Evolutionary conservation across 139 green algal genomes (phyloP).

Genomic region (Chlamydomonas schloesseri): DNA sequence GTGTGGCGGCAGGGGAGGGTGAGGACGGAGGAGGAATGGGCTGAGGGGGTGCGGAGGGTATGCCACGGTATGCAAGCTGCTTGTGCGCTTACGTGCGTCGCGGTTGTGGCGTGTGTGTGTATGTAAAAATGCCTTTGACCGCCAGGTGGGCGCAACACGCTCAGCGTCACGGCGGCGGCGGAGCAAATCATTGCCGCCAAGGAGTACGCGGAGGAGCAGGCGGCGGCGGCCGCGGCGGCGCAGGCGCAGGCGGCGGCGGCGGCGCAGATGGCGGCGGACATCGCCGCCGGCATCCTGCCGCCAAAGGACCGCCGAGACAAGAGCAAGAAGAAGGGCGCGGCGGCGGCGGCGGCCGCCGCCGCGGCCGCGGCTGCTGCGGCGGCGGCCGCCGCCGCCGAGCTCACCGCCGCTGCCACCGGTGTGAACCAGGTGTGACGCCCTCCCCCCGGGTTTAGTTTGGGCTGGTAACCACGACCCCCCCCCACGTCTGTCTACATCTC

Average conservation of each 20-base stretch:
- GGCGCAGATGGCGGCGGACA: constrained; percentile 1
- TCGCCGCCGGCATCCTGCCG: not conserved
- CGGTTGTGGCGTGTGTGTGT: too few species aligned
- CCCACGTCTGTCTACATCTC: too few species aligned
- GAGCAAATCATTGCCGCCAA: constrained; percentile 20
- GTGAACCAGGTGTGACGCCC: too few species aligned
- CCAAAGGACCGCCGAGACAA: not conserved
- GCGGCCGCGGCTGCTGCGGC: constrained; percentile 1
- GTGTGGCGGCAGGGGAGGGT: too few species aligned
- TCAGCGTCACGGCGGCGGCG: constrained; percentile 11
- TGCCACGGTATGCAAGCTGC: too few species aligned
- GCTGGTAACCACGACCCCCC: too few species aligned
- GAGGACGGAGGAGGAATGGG: too few species aligned
- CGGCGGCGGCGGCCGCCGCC: not conserved
- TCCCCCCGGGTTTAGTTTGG: too few species aligned
- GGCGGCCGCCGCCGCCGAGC: not conserved
- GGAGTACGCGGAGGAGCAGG: constrained; percentile 20
- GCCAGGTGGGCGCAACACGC: constrained; percentile 1
- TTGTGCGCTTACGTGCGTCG: too few species aligned
- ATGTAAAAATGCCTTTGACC: too few species aligned
- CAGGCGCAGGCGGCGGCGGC: not conserved
- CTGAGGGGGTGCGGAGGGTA: too few species aligned
- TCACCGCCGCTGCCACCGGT: too few species aligned
- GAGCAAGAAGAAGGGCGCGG: constrained; percentile 7
- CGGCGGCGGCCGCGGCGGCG: not conserved